phyloP scores from a whole-genome alignment of 768 basidiomycete genomes.

The Hypholoma sublateritium region DNA sequence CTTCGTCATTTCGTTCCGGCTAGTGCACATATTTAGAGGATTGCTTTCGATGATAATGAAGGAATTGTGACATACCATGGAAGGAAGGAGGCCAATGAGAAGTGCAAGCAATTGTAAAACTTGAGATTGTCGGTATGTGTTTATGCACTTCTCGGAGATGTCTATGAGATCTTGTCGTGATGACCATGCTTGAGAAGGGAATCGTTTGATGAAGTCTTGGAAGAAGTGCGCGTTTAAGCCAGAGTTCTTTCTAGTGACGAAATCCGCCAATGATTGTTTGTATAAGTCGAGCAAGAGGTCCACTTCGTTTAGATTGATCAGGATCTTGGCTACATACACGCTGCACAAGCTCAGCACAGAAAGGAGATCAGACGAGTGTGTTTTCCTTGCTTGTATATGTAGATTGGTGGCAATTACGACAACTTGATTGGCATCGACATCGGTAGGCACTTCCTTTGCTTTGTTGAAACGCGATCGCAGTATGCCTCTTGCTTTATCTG shows the following conservation, averaged over 20 bases:
- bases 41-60: background rate
- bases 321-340: conserved; percentile 62
- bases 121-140: conserved; percentile 75
- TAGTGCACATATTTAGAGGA: conserved; percentile 12
- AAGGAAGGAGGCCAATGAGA: conserved; percentile 56
- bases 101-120: conserved; percentile 69
- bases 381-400: conserved; percentile 71
- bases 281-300: conserved; percentile 55
- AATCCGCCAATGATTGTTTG: conserved; percentile 67
- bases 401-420: conserved; percentile 56
- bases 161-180: conserved; percentile 61
- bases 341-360: conserved; percentile 66
- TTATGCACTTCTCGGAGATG: conserved; percentile 59
- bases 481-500: conserved; percentile 83
- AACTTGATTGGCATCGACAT: conserved; percentile 42
- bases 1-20: conserved; percentile 34
- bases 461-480: conserved; percentile 74
- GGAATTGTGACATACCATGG: conserved; percentile 37
- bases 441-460: conserved; percentile 62
- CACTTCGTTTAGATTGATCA: conserved; percentile 41
- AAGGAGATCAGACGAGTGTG: conserved; percentile 61
- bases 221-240: conserved; percentile 73
- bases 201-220: conserved; percentile 71
- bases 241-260: conserved; percentile 79
- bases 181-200: conserved; percentile 63